Conservation (phyloP, 768 basidiomycete genomes). For the Crucibulum laeve region DNA sequence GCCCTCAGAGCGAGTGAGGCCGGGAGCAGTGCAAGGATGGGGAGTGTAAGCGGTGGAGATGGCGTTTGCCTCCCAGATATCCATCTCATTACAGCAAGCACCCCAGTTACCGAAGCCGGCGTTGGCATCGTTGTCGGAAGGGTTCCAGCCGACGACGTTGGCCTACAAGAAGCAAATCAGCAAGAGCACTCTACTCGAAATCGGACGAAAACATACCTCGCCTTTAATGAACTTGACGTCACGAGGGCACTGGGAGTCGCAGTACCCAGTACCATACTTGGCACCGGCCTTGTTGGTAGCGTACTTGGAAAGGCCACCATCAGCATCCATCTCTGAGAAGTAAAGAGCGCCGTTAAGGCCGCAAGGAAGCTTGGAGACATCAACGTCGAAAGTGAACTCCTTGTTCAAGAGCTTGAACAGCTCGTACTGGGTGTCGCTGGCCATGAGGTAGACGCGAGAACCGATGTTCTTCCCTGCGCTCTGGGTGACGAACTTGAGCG, state of each 20-base stretch:
- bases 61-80: conserved; percentile 10
- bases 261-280: conserved; percentile 18
- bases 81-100: conserved; percentile 15
- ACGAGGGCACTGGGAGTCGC: conserved; percentile 34
- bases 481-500: conserved; percentile 33
- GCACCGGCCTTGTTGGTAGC: conserved; percentile 42
- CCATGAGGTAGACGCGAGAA: conserved; percentile 33
- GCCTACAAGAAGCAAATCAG: neutral
- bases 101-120: conserved; percentile 4
- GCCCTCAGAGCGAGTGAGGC: too few relatives aligned
- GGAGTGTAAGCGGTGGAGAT: neutral
- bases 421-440: too few relatives aligned
- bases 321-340: conserved; percentile 48
- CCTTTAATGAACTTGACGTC: conserved; percentile 48
- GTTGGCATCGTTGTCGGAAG: conserved; percentile 3
- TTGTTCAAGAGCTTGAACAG: too few relatives aligned
- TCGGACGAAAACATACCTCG: conserved; percentile 12
- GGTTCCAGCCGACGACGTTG: neutral
- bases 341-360: too few relatives aligned
- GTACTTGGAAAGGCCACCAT: conserved; percentile 40
- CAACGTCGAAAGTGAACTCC: too few relatives aligned
- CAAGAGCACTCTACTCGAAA: conserved; percentile 1
- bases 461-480: conserved; percentile 19
- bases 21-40: neutral
- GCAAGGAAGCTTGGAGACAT: too few relatives aligned